These are phyloP conservation scores for Persicaria maculosa DNA, from an alignment of 148 eudicot genomes.

Conservation along the genomic window DNA sequence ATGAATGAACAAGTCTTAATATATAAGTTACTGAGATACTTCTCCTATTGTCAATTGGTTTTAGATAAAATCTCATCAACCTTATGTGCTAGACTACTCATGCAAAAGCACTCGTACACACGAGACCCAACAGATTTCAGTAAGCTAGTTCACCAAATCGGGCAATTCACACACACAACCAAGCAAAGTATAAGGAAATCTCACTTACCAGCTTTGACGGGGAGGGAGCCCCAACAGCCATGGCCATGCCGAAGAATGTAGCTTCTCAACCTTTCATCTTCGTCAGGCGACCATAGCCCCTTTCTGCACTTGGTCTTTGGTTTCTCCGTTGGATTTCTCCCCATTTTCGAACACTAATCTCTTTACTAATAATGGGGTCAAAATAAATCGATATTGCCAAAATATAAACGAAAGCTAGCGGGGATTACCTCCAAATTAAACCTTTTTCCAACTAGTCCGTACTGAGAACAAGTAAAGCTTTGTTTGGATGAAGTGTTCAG, in stretches of 20 bases:
- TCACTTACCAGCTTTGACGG: constrained; percentile 52
- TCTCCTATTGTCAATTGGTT: background rate
- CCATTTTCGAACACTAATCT: constrained; percentile 26
- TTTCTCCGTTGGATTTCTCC: constrained; percentile 35
- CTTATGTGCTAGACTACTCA: too few relatives aligned
- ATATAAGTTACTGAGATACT: too few relatives aligned
- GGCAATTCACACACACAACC: background rate
- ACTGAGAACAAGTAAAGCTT: too few relatives aligned
- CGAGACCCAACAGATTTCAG: too few relatives aligned
- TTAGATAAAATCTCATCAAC: too few relatives aligned
- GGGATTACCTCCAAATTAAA: too few relatives aligned
- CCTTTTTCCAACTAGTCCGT: too few relatives aligned
- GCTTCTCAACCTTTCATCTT: constrained; percentile 41
- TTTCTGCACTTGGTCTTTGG: constrained; percentile 55
- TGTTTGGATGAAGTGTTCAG: background rate
- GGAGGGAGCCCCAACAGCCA: constrained; percentile 79
- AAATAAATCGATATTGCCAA: too few relatives aligned
- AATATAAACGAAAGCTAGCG: too few relatives aligned
- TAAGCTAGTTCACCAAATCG: background rate
- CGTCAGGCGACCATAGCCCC: constrained; percentile 73
- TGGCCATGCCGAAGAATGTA: constrained; percentile 58
- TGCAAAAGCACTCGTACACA: too few relatives aligned
- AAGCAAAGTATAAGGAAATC: background rate
- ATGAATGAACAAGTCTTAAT: too few relatives aligned
- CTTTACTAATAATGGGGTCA: too few relatives aligned